These are phyloP conservation scores for Penicillium samsonianum DNA, from an alignment of 495 filamentous ascomycete species.

Conservation along the genomic window DNA sequence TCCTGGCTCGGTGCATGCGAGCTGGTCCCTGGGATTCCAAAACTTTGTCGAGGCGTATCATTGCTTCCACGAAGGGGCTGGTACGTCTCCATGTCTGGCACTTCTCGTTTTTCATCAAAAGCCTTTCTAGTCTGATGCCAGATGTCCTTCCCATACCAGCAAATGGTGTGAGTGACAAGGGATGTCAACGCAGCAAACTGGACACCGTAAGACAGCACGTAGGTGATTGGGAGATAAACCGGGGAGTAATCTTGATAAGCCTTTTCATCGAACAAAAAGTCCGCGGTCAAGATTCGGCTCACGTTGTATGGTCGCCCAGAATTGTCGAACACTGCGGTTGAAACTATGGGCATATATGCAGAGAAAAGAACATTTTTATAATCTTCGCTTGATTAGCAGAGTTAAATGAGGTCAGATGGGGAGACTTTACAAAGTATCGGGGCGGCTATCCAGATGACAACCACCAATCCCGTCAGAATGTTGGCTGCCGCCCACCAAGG, in stretches of 20 bases:
- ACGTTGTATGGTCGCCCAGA: constrained; percentile 77
- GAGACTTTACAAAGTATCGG: constrained; percentile 57
- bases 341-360: constrained; percentile 76
- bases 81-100: constrained; percentile 27
- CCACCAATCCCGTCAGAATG: constrained; percentile 74
- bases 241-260: constrained; percentile 77
- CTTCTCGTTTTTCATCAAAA: constrained; percentile 26
- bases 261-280: constrained; percentile 71
- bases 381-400: constrained; percentile 36
- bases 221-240: constrained; percentile 81
- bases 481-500: constrained; percentile 91
- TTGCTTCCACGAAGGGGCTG: constrained; percentile 22
- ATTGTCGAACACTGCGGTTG: constrained; percentile 75
- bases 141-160: constrained; percentile 36
- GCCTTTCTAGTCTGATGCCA: constrained; percentile 32
- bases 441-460: constrained; percentile 81
- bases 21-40: constrained; percentile 13
- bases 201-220: constrained; percentile 76
- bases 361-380: constrained; percentile 77
- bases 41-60: constrained; percentile 12
- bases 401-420: neutral
- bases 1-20: constrained; percentile 25
- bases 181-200: constrained; percentile 81
- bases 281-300: constrained; percentile 68
- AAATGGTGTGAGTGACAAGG: constrained; percentile 31